These are phyloP conservation scores for Kodamaea derodonti DNA, from an alignment of 1,139 yeast genomes.

Conservation along the genomic window DNA sequence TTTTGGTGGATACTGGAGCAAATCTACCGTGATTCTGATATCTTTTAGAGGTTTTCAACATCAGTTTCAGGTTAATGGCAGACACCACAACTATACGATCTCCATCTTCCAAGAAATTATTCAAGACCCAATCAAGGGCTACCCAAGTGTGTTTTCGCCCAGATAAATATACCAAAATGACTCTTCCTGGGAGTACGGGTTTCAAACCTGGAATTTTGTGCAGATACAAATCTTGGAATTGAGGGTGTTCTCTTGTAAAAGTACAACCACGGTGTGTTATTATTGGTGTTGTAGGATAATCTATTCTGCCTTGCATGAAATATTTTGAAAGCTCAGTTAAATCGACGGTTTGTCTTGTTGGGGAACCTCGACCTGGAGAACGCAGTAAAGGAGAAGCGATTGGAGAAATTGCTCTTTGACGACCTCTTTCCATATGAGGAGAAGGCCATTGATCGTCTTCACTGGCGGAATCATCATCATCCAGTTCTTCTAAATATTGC, in stretches of 20 bases:
- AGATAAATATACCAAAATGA: constrained; percentile 58
- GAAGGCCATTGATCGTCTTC: constrained; percentile 2
- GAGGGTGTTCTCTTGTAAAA: constrained; percentile 41
- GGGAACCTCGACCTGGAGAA: constrained; percentile 5
- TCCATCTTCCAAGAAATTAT: constrained; percentile 51
- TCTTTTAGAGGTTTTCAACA: constrained; percentile 3
- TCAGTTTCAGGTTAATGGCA: constrained; percentile 22
- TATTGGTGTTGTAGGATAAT: constrained; percentile 52
- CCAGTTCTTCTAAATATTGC: constrained; percentile 21
- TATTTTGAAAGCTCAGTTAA: constrained; percentile 3
- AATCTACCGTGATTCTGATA: constrained; percentile 1
- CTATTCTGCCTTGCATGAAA: constrained; percentile 5
- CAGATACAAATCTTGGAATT: constrained; percentile 36
- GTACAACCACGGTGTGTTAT: constrained; percentile 52
- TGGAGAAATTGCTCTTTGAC: constrained; percentile 1
- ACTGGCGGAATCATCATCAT: constrained; percentile 13
- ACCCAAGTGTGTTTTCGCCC: constrained; percentile 81
- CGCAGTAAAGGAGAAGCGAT: constrained; percentile 6
- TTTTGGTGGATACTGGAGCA: constrained; percentile 14
- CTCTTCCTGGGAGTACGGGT: constrained; percentile 50
- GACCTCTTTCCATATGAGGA: constrained; percentile 1
- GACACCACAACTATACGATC: constrained; percentile 61
- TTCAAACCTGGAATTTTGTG: constrained; percentile 25
- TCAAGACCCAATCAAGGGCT: constrained; percentile 65
- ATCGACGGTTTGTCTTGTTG: constrained; percentile 3